phyloP scores from a whole-genome alignment of 176 grass and related monocot species.

The Sorghum bicolor region Sorghum_bicolor_NCBIv3 NC_012872.2:3542001-3542500 shows the following conservation, averaged over 20 bases:
- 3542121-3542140: not conserved
- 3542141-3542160: not conserved
- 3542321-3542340: not conserved
- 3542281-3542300: not conserved
- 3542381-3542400: conserved; percentile 25
- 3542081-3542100: not conserved
- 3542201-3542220: not conserved
- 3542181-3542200: not conserved
- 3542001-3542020: not conserved
- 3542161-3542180: not conserved
- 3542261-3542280: not conserved
- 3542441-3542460: conserved; percentile 70
- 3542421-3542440: conserved; percentile 46
- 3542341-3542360: not conserved
- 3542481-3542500: conserved; percentile 71
- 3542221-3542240: not conserved
- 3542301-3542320: not conserved
- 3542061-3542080: not conserved
- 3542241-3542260: not conserved
- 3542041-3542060: not conserved
- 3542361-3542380: conserved; percentile 33
- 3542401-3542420: conserved; percentile 58
- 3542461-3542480: conserved; percentile 58
- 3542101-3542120: not conserved
- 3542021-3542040: not conserved